A percentile compares a stretch with the other conserved stretches of the same genome.
Evolutionary conservation across 306 rosid genomes (phyloP).

Genomic region (Abrus pulchellus): DNA sequence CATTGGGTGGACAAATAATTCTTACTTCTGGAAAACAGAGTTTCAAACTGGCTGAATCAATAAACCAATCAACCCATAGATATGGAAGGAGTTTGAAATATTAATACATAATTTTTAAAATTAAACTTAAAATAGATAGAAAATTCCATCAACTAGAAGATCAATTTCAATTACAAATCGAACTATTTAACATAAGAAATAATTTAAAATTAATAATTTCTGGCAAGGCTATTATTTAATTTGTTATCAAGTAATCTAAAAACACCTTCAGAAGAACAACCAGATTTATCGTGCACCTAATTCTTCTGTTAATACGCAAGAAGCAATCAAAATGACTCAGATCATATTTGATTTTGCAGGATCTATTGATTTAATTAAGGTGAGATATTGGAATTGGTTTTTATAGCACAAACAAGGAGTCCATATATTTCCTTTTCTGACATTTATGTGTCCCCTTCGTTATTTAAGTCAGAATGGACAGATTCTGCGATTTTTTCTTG

Average conservation of each 20-base stretch:
- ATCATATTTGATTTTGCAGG: background rate
- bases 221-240: background rate
- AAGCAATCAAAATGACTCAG: background rate
- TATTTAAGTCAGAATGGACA: too few relatives aligned
- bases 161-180: background rate
- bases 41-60: too few relatives aligned
- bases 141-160: background rate
- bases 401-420: too few relatives aligned
- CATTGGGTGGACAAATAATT: too few relatives aligned
- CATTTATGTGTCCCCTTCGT: too few relatives aligned
- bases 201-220: slow-evolving; percentile 1
- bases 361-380: too few relatives aligned
- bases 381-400: too few relatives aligned
- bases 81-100: too few relatives aligned
- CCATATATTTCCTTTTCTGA: too few relatives aligned
- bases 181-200: slow-evolving; percentile 5
- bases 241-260: background rate
- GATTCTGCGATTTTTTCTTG: too few relatives aligned
- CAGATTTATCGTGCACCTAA: slow-evolving; percentile 1
- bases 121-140: background rate
- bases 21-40: too few relatives aligned
- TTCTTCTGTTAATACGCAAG: background rate
- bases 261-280: background rate
- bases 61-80: too few relatives aligned
- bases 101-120: background rate